Base-by-base conservation (phyloP, 305 asterid genomes). In the Lippia alba region DNA sequence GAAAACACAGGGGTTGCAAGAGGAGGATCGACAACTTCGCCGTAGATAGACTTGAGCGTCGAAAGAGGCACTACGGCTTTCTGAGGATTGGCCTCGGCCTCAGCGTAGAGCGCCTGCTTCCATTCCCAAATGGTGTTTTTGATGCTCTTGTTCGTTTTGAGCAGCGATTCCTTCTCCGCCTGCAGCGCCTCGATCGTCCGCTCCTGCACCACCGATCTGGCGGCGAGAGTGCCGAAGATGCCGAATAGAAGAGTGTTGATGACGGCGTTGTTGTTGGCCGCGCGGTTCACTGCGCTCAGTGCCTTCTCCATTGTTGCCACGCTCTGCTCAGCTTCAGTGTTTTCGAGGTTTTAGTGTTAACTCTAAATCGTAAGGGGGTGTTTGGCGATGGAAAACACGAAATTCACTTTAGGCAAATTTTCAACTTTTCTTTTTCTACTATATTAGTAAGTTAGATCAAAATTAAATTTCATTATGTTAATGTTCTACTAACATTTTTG, bases 21-120 rank as follows among this genome's bases (percentile, higher is more conserved):
- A 57, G 67, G 32, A 30, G 84, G 84, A 49, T 74, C 58, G 34
- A 64, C 78, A 12, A 61, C 84, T 55, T 91, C 96, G 39, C 96
- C 98, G 36, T 86, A 89, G 70, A 93, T 89, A 64, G 85, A 74
- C 75, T 89, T 89, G 79, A 93, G 88, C n/a, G 83, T 91, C 55
- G 96, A 83, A 20, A 89, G 88, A 39, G 96, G 87, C 20, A 89
- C 80, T 36, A 81, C 46, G 56, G 91, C 76, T 7, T 76, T 67
- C 20, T 68, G 67, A 46, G 85, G 77, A 73, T 77, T 66, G 10
- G 76, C 78, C 59, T 80, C 79, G 17, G 88, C 92, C 76, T 87
- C 92, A 3, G 88, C 79, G 74, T 78, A 91, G 64, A 93, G 90
- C 69, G 77, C 79, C 80, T 89, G 96, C 73, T 89, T 93, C 94